Percentiles rank a stretch among this genome's conserved stretches.
Evolutionary conservation across 2,329 filamentous ascomycete genomes (phyloP).

Genomic region (Zymoseptoria brevis): DNA sequence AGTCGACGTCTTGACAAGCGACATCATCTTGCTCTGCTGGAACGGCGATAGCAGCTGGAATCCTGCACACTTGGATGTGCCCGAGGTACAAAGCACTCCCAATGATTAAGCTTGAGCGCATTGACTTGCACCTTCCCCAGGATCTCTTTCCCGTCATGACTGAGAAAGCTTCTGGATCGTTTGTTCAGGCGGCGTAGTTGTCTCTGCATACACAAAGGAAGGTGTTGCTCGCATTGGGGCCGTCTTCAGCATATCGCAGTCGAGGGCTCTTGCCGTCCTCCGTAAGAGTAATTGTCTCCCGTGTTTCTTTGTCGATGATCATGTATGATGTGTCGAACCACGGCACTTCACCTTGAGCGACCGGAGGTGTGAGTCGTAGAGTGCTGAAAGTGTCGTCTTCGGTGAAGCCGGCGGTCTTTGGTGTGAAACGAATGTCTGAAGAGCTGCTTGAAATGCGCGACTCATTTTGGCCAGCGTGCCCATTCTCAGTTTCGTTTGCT

Average conservation of each 20-base stretch:
- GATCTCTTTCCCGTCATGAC: background rate
- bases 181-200: background rate
- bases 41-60: background rate
- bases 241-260: background rate
- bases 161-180: background rate
- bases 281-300: background rate
- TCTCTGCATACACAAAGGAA: background rate
- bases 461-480: background rate
- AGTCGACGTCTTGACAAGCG: background rate
- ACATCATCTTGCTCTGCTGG: background rate
- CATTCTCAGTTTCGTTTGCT: no score
- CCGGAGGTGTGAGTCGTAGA: background rate
- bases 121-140: background rate
- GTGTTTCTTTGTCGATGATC: background rate
- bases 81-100: background rate
- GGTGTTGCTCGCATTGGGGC: background rate
- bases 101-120: background rate
- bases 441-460: background rate
- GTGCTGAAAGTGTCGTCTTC: background rate
- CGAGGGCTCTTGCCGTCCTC: background rate
- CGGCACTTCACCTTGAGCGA: background rate
- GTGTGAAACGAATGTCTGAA: background rate
- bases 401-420: background rate
- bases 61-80: background rate
- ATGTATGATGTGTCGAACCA: background rate